Percentiles rank a stretch among this genome's conserved stretches.
phyloP scores from a whole-genome alignment of 768 basidiomycete genomes.

The Agaricus subrufescens region DNA sequence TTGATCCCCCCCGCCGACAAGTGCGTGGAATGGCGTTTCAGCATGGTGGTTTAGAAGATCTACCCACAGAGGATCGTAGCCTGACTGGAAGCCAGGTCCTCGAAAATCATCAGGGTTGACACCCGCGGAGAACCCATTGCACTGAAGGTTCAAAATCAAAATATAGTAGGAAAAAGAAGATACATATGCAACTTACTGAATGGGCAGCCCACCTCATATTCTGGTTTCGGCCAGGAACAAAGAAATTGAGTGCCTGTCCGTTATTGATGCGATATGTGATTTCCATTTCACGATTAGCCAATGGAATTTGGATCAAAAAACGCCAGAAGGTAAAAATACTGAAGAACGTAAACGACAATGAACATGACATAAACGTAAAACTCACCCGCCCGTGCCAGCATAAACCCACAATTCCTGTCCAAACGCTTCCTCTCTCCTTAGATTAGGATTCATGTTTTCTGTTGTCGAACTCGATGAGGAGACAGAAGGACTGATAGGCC shows the following conservation, averaged over 20 bases:
- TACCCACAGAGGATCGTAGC: constrained; percentile 90
- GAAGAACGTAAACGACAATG: neutral
- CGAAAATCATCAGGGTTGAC: constrained; percentile 86
- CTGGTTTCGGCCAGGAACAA: constrained; percentile 72
- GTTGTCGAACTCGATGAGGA: constrained; percentile 2
- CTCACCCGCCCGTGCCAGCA: constrained; percentile 49
- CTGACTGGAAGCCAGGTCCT: constrained; percentile 72
- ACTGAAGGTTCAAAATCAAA: constrained; percentile 34
- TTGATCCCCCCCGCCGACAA: constrained; percentile 94
- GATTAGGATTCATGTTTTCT: constrained; percentile 23
- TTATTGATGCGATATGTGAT: constrained; percentile 81
- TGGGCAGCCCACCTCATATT: constrained; percentile 92
- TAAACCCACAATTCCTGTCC: constrained; percentile 78
- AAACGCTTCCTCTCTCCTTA: constrained; percentile 35
- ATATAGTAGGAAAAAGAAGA: neutral
- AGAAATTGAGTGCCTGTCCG: constrained; percentile 74
- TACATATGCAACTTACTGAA: constrained; percentile 47
- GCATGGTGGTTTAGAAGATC: constrained; percentile 85
- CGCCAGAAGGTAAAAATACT: constrained; percentile 95
- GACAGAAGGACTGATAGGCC: constrained; percentile 13
- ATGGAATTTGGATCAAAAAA: constrained; percentile 80
- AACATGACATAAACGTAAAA: constrained; percentile 7
- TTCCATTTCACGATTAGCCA: constrained; percentile 65
- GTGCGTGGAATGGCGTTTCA: constrained; percentile 78
- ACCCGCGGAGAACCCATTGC: constrained; percentile 86